Base-by-base conservation (phyloP, 768 basidiomycete genomes). In the Podaxis carcinomalis region DNA sequence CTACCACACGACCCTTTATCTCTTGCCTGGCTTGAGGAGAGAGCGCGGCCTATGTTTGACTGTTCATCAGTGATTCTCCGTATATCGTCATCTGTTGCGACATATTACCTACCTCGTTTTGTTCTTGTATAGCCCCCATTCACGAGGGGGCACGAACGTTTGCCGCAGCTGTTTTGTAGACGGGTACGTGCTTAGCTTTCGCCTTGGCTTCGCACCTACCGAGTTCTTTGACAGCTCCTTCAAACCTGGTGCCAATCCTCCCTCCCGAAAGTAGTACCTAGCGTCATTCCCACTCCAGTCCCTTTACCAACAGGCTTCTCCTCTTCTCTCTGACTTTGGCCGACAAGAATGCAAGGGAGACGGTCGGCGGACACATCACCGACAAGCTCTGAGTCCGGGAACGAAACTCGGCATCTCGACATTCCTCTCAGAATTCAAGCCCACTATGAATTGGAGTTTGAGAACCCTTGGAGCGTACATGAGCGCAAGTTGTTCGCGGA, bases 391-490 rank as follows among this genome's bases (percentile, higher is more conserved):
- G 14, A 42, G n/a, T 16, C 5, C 35, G 14, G 28, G n/a, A 16
- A 36, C 19, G n/a, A 54, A 6, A 19, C 1, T 37, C 10, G 11
- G 19, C n/a, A 23, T 21, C 37, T 23, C n/a, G 21, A 54, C 36
- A 3, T 25, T 13, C 47, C 6, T 14, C 59, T 27, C 13, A 36
- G 4, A 9, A 19, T 19, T 13, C 27, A 44, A 23, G 19, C 42
- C 3, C 42, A 47, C n/a, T 60, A 46, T 14, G 59, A 53, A 36
- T 16, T 60, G 13, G 52, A 54, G 44, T 54, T 60, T 32, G 59
- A 53, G 10, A 60, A 60, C 19, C 39, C 37, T 3, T 52, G 52
- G 21, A 54, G 52, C 28, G 19, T 32, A 3, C 32, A 32, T 19
- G 50, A 27, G 40, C 50, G 37, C 7, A 40, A 32, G 27, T 19